Percentiles rank a stretch among this genome's conserved stretches.
phyloP scores from a whole-genome alignment of 305 asterid species.

The Fraxinus albicans region DNA sequence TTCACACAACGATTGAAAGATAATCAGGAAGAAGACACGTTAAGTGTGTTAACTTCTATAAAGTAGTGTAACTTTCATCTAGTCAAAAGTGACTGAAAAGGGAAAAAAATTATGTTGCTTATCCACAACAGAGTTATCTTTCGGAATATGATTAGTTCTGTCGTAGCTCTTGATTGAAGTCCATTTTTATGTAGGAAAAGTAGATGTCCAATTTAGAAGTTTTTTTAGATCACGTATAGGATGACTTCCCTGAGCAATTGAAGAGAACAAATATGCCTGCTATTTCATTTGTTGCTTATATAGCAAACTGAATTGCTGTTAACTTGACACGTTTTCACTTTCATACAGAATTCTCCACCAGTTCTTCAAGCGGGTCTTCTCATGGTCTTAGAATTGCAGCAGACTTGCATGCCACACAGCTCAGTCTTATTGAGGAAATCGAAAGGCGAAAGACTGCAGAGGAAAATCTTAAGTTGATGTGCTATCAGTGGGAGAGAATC shows the following conservation, averaged over 20 bases:
- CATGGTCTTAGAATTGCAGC: conserved; percentile 35
- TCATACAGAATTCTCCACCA: conserved; percentile 55
- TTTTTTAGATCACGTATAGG: not conserved
- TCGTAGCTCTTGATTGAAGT: conserved; percentile 4
- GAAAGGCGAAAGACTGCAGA: conserved; percentile 66
- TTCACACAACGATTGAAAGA: not conserved
- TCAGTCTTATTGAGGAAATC: conserved; percentile 58
- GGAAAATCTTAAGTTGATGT: conserved; percentile 48
- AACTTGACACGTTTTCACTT: not conserved
- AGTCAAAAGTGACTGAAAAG: not conserved
- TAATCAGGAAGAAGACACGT: not conserved
- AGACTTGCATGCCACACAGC: conserved; percentile 44
- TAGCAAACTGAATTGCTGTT: not conserved
- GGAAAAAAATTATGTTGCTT: not conserved
- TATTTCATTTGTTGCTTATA: not conserved
- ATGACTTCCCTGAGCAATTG: not conserved
- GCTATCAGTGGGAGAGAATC: conserved; percentile 65
- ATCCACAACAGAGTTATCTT: not conserved
- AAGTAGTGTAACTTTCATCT: not conserved
- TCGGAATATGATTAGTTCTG: not conserved
- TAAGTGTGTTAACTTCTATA: not conserved
- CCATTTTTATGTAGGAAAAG: not conserved
- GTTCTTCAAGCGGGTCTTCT: conserved; percentile 34
- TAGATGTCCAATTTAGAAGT: not conserved
- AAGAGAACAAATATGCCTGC: not conserved